Evolutionary conservation across 2,329 filamentous ascomycete genomes (phyloP).

Genomic region (Alternaria metachromatica): DNA sequence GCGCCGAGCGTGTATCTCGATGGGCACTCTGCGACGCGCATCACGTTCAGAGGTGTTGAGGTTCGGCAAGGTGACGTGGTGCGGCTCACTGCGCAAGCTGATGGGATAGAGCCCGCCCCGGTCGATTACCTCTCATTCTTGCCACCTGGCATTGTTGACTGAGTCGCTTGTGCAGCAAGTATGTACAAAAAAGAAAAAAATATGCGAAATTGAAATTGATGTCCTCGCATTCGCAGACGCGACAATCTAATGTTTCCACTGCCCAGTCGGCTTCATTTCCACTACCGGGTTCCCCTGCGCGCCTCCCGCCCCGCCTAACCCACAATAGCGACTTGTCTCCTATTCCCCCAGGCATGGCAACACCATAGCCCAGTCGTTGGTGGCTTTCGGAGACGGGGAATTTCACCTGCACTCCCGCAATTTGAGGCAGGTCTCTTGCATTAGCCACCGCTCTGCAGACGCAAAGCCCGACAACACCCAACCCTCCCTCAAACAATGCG

Average conservation of each 20-base stretch:
- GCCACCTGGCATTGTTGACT: slow-evolving; percentile 65
- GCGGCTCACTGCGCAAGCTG: slow-evolving; percentile 63
- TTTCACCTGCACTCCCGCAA: slow-evolving; percentile 5
- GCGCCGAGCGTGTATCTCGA: slow-evolving; percentile 66
- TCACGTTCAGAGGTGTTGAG: slow-evolving; percentile 63
- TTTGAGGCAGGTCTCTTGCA: slow-evolving; percentile 1
- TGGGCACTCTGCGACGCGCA: slow-evolving; percentile 68
- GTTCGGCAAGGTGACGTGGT: slow-evolving; percentile 61
- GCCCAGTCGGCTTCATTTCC: slow-evolving; percentile 21
- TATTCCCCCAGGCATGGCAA: slow-evolving; percentile 14
- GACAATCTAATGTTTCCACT: background rate
- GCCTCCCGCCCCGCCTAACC: slow-evolving; percentile 7
- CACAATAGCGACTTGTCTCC: slow-evolving; percentile 1
- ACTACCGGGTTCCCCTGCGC: slow-evolving; percentile 8
- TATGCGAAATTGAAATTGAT: slow-evolving; percentile 2
- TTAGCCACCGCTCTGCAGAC: slow-evolving; percentile 6
- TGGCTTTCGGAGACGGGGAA: slow-evolving; percentile 16
- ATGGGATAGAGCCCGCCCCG: slow-evolving; percentile 69
- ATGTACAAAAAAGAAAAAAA: slow-evolving; percentile 1
- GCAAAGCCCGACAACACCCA: background rate
- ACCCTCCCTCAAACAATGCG: background rate
- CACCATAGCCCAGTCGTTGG: slow-evolving; percentile 16
- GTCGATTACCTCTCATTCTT: slow-evolving; percentile 71
- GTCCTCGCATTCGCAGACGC: slow-evolving; percentile 1
- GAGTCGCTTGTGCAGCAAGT: slow-evolving; percentile 12